Evolutionary conservation across 805 yeast species (phyloP).

Genomic region (Starmerella vitae): DNA sequence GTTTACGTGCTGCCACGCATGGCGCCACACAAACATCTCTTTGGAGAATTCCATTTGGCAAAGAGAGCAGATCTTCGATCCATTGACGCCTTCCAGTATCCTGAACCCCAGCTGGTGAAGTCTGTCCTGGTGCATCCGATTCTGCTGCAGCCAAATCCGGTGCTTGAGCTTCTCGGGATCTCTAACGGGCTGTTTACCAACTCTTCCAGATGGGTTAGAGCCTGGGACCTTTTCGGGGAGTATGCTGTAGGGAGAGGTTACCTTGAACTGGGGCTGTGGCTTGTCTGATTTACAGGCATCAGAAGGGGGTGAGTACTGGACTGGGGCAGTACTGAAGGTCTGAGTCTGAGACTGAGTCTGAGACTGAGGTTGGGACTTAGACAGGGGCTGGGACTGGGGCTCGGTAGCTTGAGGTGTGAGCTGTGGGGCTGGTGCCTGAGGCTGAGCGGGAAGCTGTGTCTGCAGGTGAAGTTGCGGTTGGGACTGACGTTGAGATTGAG

Average conservation of each 20-base stretch:
- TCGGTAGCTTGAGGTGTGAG: no score
- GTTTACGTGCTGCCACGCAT: constrained; percentile 13
- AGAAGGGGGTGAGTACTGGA: no score
- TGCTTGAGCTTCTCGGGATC: constrained; percentile 11
- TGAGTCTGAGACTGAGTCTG: no score
- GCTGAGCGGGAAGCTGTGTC: no score
- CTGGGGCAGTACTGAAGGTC: no score
- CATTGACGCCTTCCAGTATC: constrained; percentile 8
- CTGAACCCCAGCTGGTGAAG: constrained; percentile 11
- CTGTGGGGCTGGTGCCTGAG: no score
- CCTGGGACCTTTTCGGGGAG: not conserved
- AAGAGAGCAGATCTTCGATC: constrained; percentile 11
- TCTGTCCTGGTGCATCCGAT: constrained; percentile 8
- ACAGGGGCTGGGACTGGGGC: no score
- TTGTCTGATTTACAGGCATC: no score
- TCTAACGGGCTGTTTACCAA: constrained; percentile 7
- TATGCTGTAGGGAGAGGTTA: not conserved
- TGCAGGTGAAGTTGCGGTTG: no score
- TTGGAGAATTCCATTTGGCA: constrained; percentile 9
- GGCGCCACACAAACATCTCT: constrained; percentile 18
- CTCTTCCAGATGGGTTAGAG: constrained; percentile 1
- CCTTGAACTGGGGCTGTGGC: not conserved
- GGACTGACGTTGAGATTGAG: no score
- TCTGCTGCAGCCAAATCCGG: constrained; percentile 15
- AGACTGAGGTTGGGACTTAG: no score